Conservation (phyloP, 2,329 filamentous ascomycete species). For the Aspergillus sp. region DNA sequence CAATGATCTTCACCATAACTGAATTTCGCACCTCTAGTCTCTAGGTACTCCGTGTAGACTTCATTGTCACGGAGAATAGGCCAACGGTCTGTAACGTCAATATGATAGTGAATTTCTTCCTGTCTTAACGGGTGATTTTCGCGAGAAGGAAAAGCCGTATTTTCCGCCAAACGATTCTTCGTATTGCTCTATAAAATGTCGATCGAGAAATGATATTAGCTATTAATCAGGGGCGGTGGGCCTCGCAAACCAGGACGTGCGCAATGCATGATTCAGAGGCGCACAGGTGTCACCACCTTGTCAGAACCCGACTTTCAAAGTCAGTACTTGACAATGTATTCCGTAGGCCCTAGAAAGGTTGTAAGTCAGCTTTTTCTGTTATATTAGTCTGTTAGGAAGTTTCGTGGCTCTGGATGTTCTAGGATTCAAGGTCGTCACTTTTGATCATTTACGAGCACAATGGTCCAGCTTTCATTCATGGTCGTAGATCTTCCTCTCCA, state of each 20-base stretch:
- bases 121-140: background rate
- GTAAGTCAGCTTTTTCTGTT: background rate
- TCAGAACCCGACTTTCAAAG: background rate
- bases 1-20: background rate
- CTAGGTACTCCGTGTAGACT: background rate
- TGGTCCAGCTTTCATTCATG: background rate
- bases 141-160: background rate
- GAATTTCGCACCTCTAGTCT: background rate
- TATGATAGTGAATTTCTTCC: background rate
- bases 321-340: background rate
- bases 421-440: conserved; percentile 4
- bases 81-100: background rate
- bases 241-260: background rate
- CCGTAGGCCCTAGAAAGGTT: background rate
- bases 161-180: background rate
- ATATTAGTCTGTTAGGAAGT: background rate
- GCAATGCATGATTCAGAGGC: background rate
- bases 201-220: background rate
- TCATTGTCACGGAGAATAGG: background rate
- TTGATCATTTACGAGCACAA: conserved; percentile 5
- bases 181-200: background rate
- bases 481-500: background rate
- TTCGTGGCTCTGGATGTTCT: background rate
- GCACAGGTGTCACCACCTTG: background rate
- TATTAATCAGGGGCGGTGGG: background rate